Base-by-base conservation (phyloP, 441 rosid species). In the Euphorbia celastroides region DNA sequence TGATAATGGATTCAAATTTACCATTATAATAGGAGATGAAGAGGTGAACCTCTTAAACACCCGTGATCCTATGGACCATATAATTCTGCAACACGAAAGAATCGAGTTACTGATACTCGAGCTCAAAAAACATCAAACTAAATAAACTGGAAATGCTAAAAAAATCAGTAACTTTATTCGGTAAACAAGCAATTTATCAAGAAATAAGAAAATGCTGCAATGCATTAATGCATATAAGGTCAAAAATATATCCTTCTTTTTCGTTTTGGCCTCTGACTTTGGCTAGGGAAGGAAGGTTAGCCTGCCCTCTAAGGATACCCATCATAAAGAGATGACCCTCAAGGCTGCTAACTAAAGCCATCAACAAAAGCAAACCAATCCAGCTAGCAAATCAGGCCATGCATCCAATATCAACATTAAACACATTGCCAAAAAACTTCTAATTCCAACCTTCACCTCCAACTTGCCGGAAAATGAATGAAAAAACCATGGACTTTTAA, bases 1-100 rank as follows among this genome's bases (percentile, higher is more conserved):
- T n/a, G 42, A 12, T 30, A 16, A 50, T 52, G n/a, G 23, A 30
- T 14, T 22, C 1, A 61, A 12, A 32, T 51, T 9, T 79, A 89
- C 98, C 97, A 46, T 88, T 77, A 86, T 70, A 62, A 89, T 80
- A 41, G 86, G 74, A 42, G 96, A 87, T 69, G 92, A 77, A 75
- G 88, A 74, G 58, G 92, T 87, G 78, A 93, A 88, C 75, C 97
- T 86, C 80, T 87, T 90, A 72, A 83, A 87, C 50, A 93, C 90
- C 32, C 92, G 83, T 3, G 96, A 82, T 62, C 96, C 96, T 60
- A 80, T 75, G 14, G 88, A 83, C 98, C 98, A 93, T 67, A 84
- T 85, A 58, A 90, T 86, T 78, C 98, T 93, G 80, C 66, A 54
- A 70, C 32, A 57, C 26, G 71, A 41, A 36, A 57, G 17, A 51